Evolutionary conservation across 1,284 basidiomycete genomes (phyloP).

Genomic region (Anthracocystis panici-leucophaei): DNA sequence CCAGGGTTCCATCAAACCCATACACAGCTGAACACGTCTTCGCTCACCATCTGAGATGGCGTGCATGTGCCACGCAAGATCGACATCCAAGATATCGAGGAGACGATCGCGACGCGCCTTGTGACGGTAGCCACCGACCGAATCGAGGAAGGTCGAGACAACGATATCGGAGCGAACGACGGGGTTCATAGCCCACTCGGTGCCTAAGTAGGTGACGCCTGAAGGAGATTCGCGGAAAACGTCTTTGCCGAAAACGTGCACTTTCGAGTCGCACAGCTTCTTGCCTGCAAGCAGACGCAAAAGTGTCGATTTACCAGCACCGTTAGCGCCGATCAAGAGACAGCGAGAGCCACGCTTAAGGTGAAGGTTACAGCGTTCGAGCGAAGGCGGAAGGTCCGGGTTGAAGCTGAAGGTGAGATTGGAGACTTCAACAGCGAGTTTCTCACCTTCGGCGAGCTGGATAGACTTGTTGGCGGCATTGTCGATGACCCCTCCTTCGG

Average conservation of each 20-base stretch:
- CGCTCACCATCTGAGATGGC: slow-evolving; percentile 95
- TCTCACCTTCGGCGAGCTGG: slow-evolving; percentile 29
- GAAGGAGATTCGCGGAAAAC: slow-evolving; percentile 65
- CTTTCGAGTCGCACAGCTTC: slow-evolving; percentile 63
- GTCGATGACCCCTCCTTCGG: slow-evolving; percentile 35
- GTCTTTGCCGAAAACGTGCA: slow-evolving; percentile 65
- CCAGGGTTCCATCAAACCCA: slow-evolving; percentile 97
- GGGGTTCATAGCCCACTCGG: slow-evolving; percentile 88
- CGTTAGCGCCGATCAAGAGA: slow-evolving; percentile 68
- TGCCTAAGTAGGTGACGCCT: slow-evolving; percentile 81
- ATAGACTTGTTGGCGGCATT: slow-evolving; percentile 34
- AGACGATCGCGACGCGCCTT: slow-evolving; percentile 87
- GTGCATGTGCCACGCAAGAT: slow-evolving; percentile 82
- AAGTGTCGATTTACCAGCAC: slow-evolving; percentile 94
- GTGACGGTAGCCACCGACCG: slow-evolving; percentile 93
- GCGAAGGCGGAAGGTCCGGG: slow-evolving; percentile 50
- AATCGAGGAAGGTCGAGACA: slow-evolving; percentile 78
- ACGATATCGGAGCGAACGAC: slow-evolving; percentile 78
- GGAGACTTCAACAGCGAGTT: slow-evolving; percentile 60
- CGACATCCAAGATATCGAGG: slow-evolving; percentile 91
- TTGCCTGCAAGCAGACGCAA: slow-evolving; percentile 95
- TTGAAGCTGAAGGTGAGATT: slow-evolving; percentile 63
- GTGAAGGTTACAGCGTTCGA: slow-evolving; percentile 59
- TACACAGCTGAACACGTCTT: slow-evolving; percentile 91
- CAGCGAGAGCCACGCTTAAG: slow-evolving; percentile 63